Evolutionary conservation across 108 stramenopile genomes (phyloP).

Genomic region (Skeletonema tropicum): DNA sequence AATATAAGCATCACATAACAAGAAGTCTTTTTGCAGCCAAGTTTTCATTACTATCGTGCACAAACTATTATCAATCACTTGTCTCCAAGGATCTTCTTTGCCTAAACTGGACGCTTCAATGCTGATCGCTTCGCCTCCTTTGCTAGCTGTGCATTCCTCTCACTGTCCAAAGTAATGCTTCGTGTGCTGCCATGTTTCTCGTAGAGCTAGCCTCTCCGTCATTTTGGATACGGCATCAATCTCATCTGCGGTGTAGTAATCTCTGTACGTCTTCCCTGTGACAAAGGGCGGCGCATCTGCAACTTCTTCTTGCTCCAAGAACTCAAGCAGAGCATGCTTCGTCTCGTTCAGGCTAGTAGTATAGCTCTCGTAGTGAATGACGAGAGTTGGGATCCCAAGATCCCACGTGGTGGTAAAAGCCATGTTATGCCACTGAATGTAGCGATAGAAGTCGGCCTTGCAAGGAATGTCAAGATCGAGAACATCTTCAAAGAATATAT

Average conservation of each 20-base stretch:
- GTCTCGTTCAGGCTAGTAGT: slow-evolving; percentile 18
- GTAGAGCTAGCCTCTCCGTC: background rate
- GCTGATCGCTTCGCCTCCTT: too few species aligned
- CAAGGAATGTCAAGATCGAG: slow-evolving; percentile 15
- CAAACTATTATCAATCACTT: too few species aligned
- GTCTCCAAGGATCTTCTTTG: too few species aligned
- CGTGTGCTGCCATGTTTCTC: slow-evolving; percentile 11
- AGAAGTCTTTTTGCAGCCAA: too few species aligned
- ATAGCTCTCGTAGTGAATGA: slow-evolving; percentile 27
- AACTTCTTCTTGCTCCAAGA: slow-evolving; percentile 19
- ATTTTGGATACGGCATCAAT: slow-evolving; percentile 7
- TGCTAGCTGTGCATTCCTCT: too few species aligned
- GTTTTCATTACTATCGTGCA: too few species aligned
- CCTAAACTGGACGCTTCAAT: too few species aligned
- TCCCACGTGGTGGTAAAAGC: slow-evolving; percentile 10
- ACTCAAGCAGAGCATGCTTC: slow-evolving; percentile 21
- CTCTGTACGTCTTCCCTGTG: slow-evolving; percentile 10
- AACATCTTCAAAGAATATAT: background rate
- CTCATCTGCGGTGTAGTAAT: slow-evolving; percentile 24
- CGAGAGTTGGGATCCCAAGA: slow-evolving; percentile 7
- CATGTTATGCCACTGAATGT: slow-evolving; percentile 25
- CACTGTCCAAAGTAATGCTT: slow-evolving; percentile 14
- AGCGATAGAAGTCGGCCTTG: slow-evolving; percentile 20
- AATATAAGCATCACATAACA: background rate
- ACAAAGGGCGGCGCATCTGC: slow-evolving; percentile 11